Conservation (phyloP, 257 asterid genomes). For the Scutellaria barbata region DNA sequence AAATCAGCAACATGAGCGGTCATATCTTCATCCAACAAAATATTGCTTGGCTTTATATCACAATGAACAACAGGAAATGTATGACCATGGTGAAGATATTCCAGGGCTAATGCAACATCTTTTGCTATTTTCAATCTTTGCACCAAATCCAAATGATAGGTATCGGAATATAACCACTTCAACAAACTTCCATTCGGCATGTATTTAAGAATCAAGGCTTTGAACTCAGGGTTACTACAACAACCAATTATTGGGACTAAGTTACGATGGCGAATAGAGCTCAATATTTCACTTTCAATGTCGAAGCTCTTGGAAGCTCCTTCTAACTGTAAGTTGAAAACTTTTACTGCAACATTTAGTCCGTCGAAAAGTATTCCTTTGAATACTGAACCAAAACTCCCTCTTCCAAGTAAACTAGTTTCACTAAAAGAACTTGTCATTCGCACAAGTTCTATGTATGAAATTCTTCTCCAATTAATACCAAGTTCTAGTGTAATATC, state of each 20-base stretch:
- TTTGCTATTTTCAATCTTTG: conserved; percentile 27
- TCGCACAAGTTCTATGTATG: conserved; percentile 37
- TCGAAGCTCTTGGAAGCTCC: conserved; percentile 39
- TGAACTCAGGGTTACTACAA: no score
- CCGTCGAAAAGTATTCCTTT: conserved; percentile 18
- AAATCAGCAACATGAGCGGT: conserved; percentile 40
- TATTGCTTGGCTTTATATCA: conserved; percentile 7
- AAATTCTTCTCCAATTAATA: conserved; percentile 38
- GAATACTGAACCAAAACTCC: no score
- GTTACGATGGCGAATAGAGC: conserved; percentile 42
- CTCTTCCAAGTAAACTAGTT: no score
- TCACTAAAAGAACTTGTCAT: no score
- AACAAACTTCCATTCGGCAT: no score
- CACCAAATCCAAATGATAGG: background rate
- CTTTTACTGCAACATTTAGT: conserved; percentile 40
- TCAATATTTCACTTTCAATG: conserved; percentile 35
- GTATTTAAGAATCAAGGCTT: no score
- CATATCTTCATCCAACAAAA: conserved; percentile 38
- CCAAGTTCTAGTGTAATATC: no score
- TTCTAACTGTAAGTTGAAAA: conserved; percentile 38
- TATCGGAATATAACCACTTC: no score
- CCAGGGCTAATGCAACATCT: conserved; percentile 32
- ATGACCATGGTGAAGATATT: conserved; percentile 31
- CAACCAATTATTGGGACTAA: background rate
- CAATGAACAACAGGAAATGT: conserved; percentile 34